A percentile compares a stretch with the other conserved stretches of the same genome.
phyloP scores from a whole-genome alignment of 2,329 filamentous ascomycete genomes.

The Fusarium sp. region DNA sequence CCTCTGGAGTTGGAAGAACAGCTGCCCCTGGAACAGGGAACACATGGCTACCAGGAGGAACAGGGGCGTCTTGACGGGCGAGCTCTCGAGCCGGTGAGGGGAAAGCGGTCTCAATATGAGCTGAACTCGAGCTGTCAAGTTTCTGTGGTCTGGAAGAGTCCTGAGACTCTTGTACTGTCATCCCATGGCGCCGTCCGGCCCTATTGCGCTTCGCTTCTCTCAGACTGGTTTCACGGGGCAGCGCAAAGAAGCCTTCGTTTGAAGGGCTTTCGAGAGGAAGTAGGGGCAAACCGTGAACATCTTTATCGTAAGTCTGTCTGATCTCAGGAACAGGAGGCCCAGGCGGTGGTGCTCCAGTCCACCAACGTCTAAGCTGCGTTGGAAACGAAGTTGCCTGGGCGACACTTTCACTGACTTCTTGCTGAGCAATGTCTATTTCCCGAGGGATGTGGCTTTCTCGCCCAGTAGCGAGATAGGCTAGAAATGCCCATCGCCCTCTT shows the following conservation, averaged over 20 bases:
- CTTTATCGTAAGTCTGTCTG: not conserved
- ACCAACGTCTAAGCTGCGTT: not conserved
- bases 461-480: not conserved
- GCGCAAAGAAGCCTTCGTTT: not conserved
- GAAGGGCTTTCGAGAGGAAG: not conserved
- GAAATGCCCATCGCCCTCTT: not conserved
- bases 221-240: not conserved
- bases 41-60: not conserved
- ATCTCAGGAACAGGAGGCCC: not conserved
- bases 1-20: not conserved
- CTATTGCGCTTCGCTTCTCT: not conserved
- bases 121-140: not conserved
- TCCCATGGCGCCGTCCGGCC: not conserved
- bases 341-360: not conserved
- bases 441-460: not conserved
- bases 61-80: too few relatives aligned
- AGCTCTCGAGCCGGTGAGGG: not conserved
- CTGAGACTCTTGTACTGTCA: not conserved
- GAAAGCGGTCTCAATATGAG: not conserved
- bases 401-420: not conserved
- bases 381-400: not conserved
- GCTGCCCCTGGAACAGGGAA: not conserved
- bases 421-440: constrained; percentile 1
- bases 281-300: not conserved
- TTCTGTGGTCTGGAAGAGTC: not conserved